phyloP scores from a whole-genome alignment of 2,329 filamentous ascomycete species.

The Fusarium brachygibbosum region DNA sequence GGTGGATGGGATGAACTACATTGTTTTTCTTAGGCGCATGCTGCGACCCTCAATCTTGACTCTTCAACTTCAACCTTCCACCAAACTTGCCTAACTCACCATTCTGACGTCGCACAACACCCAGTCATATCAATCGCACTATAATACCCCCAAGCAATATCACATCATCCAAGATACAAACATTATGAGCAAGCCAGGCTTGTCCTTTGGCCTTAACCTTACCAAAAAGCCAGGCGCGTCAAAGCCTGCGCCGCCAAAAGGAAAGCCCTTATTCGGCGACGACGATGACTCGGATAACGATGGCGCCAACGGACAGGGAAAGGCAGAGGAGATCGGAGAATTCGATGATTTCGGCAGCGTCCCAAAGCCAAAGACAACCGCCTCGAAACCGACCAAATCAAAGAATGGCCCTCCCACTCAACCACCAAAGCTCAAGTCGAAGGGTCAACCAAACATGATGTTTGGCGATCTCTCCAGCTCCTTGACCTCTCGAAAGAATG shows the following conservation, averaged over 20 bases:
- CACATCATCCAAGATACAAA: neutral
- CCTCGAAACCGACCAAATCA: slow-evolving; percentile 52
- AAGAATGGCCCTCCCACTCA: slow-evolving; percentile 54
- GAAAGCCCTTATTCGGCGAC: slow-evolving; percentile 71
- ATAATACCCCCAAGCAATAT: neutral
- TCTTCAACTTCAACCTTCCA: slow-evolving; percentile 22
- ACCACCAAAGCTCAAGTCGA: slow-evolving; percentile 61
- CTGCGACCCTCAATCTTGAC: slow-evolving; percentile 4
- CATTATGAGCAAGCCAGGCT: slow-evolving; percentile 63
- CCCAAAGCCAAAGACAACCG: slow-evolving; percentile 41
- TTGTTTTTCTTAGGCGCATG: neutral
- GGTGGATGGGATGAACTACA: neutral
- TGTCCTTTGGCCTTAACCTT: slow-evolving; percentile 70
- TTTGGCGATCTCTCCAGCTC: slow-evolving; percentile 77
- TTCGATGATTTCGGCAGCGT: slow-evolving; percentile 63
- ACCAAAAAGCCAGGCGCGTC: slow-evolving; percentile 68
- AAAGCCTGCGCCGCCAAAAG: slow-evolving; percentile 64
- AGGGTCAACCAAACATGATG: slow-evolving; percentile 58
- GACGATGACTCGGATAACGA: slow-evolving; percentile 67
- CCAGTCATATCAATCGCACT: neutral
- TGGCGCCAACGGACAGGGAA: slow-evolving; percentile 52
- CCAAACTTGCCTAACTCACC: neutral
- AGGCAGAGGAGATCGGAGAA: slow-evolving; percentile 73
- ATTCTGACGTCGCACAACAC: slow-evolving; percentile 9
- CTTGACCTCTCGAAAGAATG: slow-evolving; percentile 72